Evolutionary conservation across 306 rosid species (phyloP), one percentile per base, ranked within the genome.

Genomic region (Datisca glomerata): DNA sequence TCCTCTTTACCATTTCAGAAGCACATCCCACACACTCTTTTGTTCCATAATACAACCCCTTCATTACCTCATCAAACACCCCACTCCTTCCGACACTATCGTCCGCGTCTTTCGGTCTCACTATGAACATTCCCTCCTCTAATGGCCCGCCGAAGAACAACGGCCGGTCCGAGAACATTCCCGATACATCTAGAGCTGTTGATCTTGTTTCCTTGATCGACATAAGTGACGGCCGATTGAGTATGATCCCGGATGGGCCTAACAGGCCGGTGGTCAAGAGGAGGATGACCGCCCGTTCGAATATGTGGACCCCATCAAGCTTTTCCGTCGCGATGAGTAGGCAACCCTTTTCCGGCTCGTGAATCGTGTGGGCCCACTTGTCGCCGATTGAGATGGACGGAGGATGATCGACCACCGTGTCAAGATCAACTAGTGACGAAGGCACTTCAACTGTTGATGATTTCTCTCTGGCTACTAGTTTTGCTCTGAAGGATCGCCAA

Each of bases 401-500:
- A 1, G 69, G 58, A 7, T 19, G 64, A 64, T 68, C 71, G 15
- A 43, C 66, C 55, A 34, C 68, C 2, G 41, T 37, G 59, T 84
- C 81, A 1, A 66, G 85, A 66, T 69, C 74, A 25, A 17, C 62
- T 20, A 46, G 11, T 2, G 63, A 14, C 34, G 80, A 43, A 15
- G 63, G 53, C 10, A 43, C 34, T 24, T 38, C 61, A 24, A 64
- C 59, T 1, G 68, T 59, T 12, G 34, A 23, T 11, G 33, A 44
- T 32, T 63, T 62, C 6, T 80, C 77, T 34, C 75, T 69, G 1
- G 84, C 93, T 13, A 89, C 93, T 34, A 89, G 42, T 33, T 65
- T 76, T 34, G 97, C 97, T n/a, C 95, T 69, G 59, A 83, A 89
- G 8, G 79, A 63, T 64, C 95, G 55, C 95, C 95, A 89, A 59